A percentile compares a stretch with the other conserved stretches of the same genome.
These are phyloP conservation scores for Hypoxylon subgilvum DNA, from an alignment of 495 filamentous ascomycete genomes.

Conservation along the genomic window DNA sequence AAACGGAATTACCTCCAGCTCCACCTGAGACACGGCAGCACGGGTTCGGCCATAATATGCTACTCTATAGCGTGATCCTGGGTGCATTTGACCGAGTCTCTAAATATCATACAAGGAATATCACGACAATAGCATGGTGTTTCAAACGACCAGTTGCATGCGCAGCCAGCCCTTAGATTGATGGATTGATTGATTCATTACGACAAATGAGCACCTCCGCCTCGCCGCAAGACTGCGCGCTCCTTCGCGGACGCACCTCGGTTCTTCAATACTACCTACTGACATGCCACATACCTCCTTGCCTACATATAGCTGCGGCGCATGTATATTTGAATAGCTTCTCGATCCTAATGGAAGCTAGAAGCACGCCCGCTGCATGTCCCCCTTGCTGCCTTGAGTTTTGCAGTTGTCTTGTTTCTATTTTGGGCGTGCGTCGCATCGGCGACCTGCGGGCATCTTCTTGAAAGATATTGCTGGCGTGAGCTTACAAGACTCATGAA, in stretches of 20 bases:
- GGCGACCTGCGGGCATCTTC: conserved; percentile 17
- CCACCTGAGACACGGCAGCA: conserved; percentile 29
- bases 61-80: conserved; percentile 14
- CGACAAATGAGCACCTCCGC: conserved; percentile 25
- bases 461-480: conserved; percentile 6
- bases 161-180: conserved; percentile 10
- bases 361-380: conserved; percentile 9
- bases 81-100: conserved; percentile 5
- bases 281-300: conserved; percentile 13
- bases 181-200: conserved; percentile 17
- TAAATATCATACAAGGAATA: conserved; percentile 17
- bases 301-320: conserved; percentile 23
- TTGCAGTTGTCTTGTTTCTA: conserved; percentile 32
- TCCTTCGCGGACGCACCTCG: conserved; percentile 22
- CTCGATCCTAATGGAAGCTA: conserved; percentile 12
- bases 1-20: not conserved
- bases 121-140: conserved; percentile 25
- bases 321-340: conserved; percentile 5
- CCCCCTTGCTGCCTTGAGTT: conserved; percentile 10
- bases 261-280: conserved; percentile 27
- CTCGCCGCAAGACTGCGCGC: conserved; percentile 33
- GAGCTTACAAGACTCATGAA: conserved; percentile 22
- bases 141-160: conserved; percentile 26
- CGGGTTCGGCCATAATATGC: conserved; percentile 9
- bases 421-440: conserved; percentile 22